Conservation (phyloP, 441 rosid genomes). For the Pelargonium citronellum region DNA sequence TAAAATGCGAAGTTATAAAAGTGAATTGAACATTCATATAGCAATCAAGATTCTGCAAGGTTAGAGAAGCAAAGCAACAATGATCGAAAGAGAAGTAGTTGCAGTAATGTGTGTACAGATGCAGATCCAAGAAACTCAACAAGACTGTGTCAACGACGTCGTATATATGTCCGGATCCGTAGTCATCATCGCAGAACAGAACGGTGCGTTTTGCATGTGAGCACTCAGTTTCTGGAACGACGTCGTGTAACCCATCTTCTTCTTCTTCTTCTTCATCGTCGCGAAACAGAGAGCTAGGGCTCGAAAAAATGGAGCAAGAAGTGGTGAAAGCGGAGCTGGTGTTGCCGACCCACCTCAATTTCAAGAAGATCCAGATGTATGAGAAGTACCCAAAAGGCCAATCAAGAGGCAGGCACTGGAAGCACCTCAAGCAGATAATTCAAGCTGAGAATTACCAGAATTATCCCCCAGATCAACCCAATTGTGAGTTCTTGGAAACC, state of each 20-base stretch:
- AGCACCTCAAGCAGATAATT: constrained; percentile 93
- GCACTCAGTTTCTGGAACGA: background rate
- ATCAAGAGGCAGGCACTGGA: constrained; percentile 75
- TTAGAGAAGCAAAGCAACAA: background rate
- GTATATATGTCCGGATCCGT: background rate
- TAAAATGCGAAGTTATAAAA: too few species aligned
- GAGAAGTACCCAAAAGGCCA: constrained; percentile 93
- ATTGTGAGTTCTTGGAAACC: constrained; percentile 34
- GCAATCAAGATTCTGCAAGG: background rate
- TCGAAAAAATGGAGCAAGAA: constrained; percentile 56
- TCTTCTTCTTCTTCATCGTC: background rate
- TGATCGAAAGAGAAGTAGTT: background rate
- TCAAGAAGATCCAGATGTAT: constrained; percentile 63
- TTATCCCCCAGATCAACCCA: constrained; percentile 54
- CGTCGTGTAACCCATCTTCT: background rate
- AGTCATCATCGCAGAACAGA: background rate
- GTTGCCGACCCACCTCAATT: constrained; percentile 55
- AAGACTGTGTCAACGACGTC: background rate
- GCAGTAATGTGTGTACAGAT: background rate
- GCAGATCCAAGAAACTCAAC: background rate
- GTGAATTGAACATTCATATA: background rate
- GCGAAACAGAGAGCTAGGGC: background rate
- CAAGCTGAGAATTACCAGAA: constrained; percentile 73
- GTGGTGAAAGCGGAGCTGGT: constrained; percentile 64
- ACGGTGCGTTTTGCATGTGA: background rate